A percentile compares a stretch with the other conserved stretches of the same genome.
Evolutionary conservation across 495 filamentous ascomycete genomes (phyloP).

Genomic region (Aeminium ludgeri): DNA sequence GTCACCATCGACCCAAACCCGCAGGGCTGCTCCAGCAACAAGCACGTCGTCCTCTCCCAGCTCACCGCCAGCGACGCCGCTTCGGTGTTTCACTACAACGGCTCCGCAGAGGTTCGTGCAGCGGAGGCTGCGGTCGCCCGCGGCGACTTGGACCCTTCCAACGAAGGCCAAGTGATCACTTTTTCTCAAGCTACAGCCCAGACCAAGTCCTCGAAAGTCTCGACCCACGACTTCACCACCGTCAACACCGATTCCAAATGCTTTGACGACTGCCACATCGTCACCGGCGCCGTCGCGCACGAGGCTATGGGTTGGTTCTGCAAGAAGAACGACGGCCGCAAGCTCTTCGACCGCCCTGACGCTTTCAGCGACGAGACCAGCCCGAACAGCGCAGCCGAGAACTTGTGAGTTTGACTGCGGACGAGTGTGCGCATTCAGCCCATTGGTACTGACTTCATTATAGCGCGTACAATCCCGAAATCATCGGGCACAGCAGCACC

Average conservation of each 20-base stretch:
- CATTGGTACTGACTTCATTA: too few species aligned
- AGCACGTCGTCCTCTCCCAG: background rate
- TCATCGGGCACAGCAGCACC: too few species aligned
- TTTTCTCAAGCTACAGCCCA: too few species aligned
- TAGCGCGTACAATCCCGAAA: too few species aligned
- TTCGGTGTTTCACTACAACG: background rate
- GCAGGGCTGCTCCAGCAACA: background rate
- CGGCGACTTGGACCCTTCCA: too few species aligned
- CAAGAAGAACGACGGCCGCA: background rate
- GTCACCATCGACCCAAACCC: background rate
- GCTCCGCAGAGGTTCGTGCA: background rate
- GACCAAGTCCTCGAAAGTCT: background rate
- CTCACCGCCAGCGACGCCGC: background rate
- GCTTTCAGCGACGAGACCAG: background rate
- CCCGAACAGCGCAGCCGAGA: background rate
- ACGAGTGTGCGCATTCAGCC: too few species aligned
- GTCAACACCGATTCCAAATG: background rate
- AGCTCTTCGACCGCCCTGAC: background rate
- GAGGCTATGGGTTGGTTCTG: constrained; percentile 1
- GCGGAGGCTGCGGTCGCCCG: background rate
- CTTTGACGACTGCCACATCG: background rate
- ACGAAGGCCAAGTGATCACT: too few species aligned
- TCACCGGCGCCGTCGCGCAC: background rate
- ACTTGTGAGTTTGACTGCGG: background rate
- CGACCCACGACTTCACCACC: background rate